Conservation (phyloP, 2,329 filamentous ascomycete species). For the Meredithiella fracta region DNA sequence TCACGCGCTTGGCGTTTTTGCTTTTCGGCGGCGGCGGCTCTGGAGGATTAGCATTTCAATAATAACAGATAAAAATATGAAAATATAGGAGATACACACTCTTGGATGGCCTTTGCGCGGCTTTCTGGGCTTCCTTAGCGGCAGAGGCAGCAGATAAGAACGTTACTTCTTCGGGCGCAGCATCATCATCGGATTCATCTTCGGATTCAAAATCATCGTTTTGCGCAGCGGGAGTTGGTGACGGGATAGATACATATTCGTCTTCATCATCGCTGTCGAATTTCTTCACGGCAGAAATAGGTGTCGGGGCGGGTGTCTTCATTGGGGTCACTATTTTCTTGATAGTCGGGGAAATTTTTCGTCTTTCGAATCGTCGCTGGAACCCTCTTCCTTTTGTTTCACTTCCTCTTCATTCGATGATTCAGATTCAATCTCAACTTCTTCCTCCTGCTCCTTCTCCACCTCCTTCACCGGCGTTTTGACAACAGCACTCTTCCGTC, state of each 20-base stretch:
- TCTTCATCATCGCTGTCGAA: conserved; percentile 14
- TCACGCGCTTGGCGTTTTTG: conserved; percentile 40
- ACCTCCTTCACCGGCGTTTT: neutral
- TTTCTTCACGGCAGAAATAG: neutral
- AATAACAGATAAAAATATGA: neutral
- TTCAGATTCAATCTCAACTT: neutral
- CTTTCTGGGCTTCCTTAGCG: conserved; percentile 29
- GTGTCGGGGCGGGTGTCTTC: neutral
- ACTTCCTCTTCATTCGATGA: neutral
- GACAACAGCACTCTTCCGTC: neutral
- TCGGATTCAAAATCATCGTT: conserved; percentile 15
- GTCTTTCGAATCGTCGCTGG: neutral
- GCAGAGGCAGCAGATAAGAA: conserved; percentile 32
- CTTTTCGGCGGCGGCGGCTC: conserved; percentile 35
- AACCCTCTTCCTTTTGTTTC: neutral
- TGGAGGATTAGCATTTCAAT: conserved; percentile 17
- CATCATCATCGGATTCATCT: conserved; percentile 36
- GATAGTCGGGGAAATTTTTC: neutral
- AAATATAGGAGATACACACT: conserved; percentile 25
- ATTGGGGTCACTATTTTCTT: neutral
- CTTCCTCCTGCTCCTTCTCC: neutral
- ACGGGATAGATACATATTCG: neutral
- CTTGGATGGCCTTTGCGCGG: conserved; percentile 32
- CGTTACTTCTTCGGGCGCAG: conserved; percentile 43
- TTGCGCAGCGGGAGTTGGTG: neutral